Evolutionary conservation across 2,329 filamentous ascomycete genomes (phyloP), one percentile per base, ranked within the genome.

Genomic region (Colletotrichum sidae): DNA sequence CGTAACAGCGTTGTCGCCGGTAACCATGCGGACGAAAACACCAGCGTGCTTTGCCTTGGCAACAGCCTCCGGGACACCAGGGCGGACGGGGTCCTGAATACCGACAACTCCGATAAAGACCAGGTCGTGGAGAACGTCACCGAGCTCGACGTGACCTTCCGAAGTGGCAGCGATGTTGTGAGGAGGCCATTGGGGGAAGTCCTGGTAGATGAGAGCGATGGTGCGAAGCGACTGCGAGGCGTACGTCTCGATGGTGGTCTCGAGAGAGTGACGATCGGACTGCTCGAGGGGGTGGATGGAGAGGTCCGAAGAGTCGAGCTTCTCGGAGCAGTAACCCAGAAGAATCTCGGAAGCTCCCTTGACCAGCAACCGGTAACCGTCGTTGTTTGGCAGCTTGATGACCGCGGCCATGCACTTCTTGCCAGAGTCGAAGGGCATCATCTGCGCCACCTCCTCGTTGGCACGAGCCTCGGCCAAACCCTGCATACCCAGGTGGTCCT

Each of bases 191-290:
- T 80, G 82, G 35, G 88, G 84, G 65, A 92, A 93, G 69, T 96
- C 92, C 50, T 87, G 85, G 76, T 92, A 94, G 5, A 92, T 84
- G 68, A 94, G 83, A 15, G 87, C 91, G 58, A 95, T 93, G 0
- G 91, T 93, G 52, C 92, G 88, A 11, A 95, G 84, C n/a, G 91
- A 92, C 42, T 85, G 80, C 25, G 81, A 81, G 12, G 88, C 88
- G 69, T 89, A 90, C 5, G 81, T 80, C 56, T 85, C 83, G 69
- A 90, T 90, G 60, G 86, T 77, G 39, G 79, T 72, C 56, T 81
- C 81, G 41, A 90, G 76, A 1, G 80, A 82, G 49, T 87, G 81
- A 38, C 84, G 82, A 68, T 88, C 65, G 2, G 39, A 37, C 2
- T 65, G 35, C 3, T 49, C 86, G n/a, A 79, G 79, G 2, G 65